These are phyloP conservation scores for Pleurozium schreberi DNA, from an alignment of 225 moss, liverwort and hornwort species.

Conservation along the genomic window DNA sequence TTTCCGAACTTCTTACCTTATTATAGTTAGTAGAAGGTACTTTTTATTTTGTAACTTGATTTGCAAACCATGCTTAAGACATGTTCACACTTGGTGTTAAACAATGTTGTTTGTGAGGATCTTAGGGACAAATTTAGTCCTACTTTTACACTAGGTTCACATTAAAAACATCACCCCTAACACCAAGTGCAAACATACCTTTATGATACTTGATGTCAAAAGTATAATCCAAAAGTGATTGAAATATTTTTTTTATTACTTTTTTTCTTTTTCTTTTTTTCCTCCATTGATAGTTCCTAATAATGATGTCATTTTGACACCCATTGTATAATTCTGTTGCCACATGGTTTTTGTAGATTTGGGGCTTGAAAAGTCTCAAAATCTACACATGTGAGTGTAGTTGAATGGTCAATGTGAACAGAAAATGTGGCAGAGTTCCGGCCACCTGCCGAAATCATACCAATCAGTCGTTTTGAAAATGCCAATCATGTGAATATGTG, in stretches of 20 bases:
- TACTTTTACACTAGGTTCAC: too few species aligned
- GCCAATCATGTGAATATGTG: neutral
- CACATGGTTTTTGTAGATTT: neutral
- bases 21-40: accelerated
- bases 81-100: too few species aligned
- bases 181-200: too few species aligned
- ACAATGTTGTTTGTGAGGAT: too few species aligned
- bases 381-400: neutral
- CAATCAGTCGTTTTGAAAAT: neutral
- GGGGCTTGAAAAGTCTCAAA: neutral
- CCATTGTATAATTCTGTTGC: neutral
- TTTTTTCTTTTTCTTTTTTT: neutral
- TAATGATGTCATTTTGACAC: neutral
- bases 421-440: too few species aligned
- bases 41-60: too few species aligned
- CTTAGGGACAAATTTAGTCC: too few species aligned
- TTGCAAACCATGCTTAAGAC: too few species aligned
- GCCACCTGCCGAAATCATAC: neutral
- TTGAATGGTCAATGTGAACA: neutral
- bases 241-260: too few species aligned
- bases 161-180: too few species aligned
- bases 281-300: too few species aligned
- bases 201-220: neutral
- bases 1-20: neutral
- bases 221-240: neutral